Evolutionary conservation across 202 grass and related monocot genomes (phyloP).

Genomic region (Panicum hallii): DNA sequence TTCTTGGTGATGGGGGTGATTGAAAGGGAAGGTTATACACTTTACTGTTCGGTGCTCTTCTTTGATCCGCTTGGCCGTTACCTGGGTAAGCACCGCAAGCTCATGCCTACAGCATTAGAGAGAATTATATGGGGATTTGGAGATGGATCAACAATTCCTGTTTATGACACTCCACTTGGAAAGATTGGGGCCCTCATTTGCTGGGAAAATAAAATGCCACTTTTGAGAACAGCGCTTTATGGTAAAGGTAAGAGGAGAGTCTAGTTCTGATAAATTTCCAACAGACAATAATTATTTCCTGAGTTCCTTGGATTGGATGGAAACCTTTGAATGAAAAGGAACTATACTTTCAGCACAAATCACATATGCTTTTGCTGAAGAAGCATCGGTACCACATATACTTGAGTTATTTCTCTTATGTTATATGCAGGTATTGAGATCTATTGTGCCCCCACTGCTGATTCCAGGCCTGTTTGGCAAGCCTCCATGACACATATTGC

Average conservation of each 20-base stretch:
- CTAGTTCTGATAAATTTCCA: background rate
- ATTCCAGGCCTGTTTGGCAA: constrained; percentile 85
- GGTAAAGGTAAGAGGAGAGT: constrained; percentile 69
- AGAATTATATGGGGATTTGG: constrained; percentile 93
- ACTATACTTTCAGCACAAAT: background rate
- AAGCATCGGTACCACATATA: background rate
- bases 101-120: constrained; percentile 89
- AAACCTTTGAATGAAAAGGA: background rate
- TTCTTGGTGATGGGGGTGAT: constrained; percentile 94
- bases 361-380: constrained; percentile 7
- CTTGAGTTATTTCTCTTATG: constrained; percentile 7
- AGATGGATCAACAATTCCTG: constrained; percentile 90
- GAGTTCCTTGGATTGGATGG: background rate
- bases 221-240: constrained; percentile 83
- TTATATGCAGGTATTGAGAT: constrained; percentile 72
- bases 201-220: constrained; percentile 97
- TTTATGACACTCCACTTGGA: constrained; percentile 90
- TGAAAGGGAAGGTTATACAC: constrained; percentile 86
- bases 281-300: background rate
- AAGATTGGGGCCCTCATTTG: constrained; percentile 95
- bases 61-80: constrained; percentile 85
- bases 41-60: constrained; percentile 85
- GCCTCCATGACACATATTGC: constrained; percentile 89
- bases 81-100: constrained; percentile 86
- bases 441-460: constrained; percentile 86